phyloP scores from a whole-genome alignment of 108 stramenopile species.

The Bacterosira constricta region DNA sequence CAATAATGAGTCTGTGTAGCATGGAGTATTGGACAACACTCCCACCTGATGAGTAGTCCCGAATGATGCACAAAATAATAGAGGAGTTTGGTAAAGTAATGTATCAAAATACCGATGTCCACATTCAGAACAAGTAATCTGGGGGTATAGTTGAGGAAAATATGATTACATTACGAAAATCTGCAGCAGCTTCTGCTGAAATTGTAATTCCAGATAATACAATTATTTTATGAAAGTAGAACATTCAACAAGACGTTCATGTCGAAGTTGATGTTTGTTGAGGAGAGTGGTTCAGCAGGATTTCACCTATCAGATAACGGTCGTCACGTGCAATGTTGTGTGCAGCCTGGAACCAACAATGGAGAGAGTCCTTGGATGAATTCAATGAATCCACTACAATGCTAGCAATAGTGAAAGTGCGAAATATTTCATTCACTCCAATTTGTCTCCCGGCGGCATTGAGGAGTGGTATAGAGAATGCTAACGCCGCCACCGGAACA shows the following conservation, averaged over 20 bases:
- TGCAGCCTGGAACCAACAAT: conserved; percentile 72
- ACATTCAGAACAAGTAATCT: no score
- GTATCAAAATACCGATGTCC: no score
- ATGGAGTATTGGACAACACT: no score
- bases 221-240: background rate
- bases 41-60: no score
- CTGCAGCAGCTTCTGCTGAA: no score
- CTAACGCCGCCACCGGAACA: conserved; percentile 31
- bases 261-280: background rate
- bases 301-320: conserved; percentile 80
- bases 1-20: no score
- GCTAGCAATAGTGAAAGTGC: conserved; percentile 38
- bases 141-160: no score
- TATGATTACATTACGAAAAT: no score
- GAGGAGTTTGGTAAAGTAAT: no score
- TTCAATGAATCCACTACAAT: conserved; percentile 49
- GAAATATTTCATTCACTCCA: conserved; percentile 42
- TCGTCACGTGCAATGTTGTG: conserved; percentile 87
- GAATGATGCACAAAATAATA: no score
- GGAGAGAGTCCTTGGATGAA: conserved; percentile 24
- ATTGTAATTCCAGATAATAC: no score
- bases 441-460: conserved; percentile 5
- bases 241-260: background rate
- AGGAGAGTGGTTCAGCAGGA: conserved; percentile 69
- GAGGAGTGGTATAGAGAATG: conserved; percentile 3